Percentiles rank a stretch among this genome's conserved stretches.
phyloP scores from a whole-genome alignment of 176 grass and related monocot genomes.

The Phoenix roebelenii region DNA sequence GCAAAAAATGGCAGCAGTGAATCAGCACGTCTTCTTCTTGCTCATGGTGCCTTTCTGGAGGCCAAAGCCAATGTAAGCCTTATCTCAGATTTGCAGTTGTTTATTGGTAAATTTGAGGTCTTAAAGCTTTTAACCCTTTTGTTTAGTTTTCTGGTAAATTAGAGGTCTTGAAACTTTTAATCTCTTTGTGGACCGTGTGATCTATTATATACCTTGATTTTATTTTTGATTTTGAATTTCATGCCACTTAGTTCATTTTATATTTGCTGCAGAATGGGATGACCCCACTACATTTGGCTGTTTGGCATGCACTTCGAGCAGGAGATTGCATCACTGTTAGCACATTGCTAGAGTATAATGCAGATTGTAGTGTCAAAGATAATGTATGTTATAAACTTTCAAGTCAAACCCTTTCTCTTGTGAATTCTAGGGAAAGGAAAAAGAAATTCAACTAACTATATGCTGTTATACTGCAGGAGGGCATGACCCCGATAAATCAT shows the following conservation, averaged over 20 bases:
- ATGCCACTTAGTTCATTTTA: not conserved
- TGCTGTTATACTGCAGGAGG: constrained; percentile 41
- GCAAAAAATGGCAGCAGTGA: constrained; percentile 75
- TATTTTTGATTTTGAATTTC: too few species aligned
- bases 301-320: constrained; percentile 76
- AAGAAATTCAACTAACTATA: not conserved
- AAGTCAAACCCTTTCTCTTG: too few species aligned
- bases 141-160: too few species aligned
- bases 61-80: constrained; percentile 78
- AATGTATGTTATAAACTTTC: constrained; percentile 38
- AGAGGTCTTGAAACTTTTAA: too few species aligned
- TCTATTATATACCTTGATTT: too few species aligned
- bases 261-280: constrained; percentile 75
- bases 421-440: not conserved
- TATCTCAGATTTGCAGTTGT: not conserved
- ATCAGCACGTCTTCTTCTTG: constrained; percentile 68
- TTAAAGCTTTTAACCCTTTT: too few species aligned
- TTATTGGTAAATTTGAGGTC: too few species aligned
- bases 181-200: too few species aligned
- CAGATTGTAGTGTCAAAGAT: constrained; percentile 80
- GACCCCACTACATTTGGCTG: constrained; percentile 90
- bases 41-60: constrained; percentile 52
- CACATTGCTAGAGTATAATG: constrained; percentile 59
- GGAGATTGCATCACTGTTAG: constrained; percentile 57
- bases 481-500: constrained; percentile 70